These are phyloP conservation scores for Primulina eburnea DNA, from an alignment of 257 asterid species.

Conservation along the genomic window DNA sequence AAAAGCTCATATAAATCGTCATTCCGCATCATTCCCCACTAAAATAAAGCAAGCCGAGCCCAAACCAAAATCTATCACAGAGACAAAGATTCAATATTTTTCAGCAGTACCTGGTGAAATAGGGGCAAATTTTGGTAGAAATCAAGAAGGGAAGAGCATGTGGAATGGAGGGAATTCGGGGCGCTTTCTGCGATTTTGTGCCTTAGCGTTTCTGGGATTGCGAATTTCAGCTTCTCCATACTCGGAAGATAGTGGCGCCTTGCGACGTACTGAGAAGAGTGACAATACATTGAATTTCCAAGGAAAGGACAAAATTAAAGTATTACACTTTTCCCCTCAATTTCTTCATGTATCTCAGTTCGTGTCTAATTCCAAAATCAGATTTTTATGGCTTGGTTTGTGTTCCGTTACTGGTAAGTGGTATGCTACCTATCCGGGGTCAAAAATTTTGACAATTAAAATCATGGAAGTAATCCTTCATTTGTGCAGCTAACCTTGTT, in stretches of 20 bases:
- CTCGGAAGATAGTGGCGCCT: background rate
- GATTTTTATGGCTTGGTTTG: too few relatives aligned
- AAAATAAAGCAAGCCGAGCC: slow-evolving; percentile 2
- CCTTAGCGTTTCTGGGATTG: slow-evolving; percentile 55
- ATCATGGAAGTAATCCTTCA: too few relatives aligned
- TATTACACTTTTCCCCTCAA: too few relatives aligned
- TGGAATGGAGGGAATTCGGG: slow-evolving; percentile 42
- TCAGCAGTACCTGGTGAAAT: slow-evolving; percentile 61
- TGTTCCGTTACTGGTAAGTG: too few relatives aligned
- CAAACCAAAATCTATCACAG: background rate
- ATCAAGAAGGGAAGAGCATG: slow-evolving; percentile 66
- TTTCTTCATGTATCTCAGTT: too few relatives aligned
- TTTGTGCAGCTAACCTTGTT: too few relatives aligned
- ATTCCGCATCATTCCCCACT: background rate
- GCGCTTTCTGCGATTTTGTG: slow-evolving; percentile 46
- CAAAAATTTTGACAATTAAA: too few relatives aligned
- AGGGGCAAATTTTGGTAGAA: slow-evolving; percentile 55
- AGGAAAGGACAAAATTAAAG: too few relatives aligned
- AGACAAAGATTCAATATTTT: background rate
- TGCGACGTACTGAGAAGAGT: too few relatives aligned
- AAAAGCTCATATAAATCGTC: slow-evolving; percentile 3
- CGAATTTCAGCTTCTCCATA: slow-evolving; percentile 87
- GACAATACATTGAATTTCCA: too few relatives aligned
- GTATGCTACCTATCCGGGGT: too few relatives aligned
- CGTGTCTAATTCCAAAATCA: too few relatives aligned